Evolutionary conservation across 306 rosid species (phyloP).

Genomic region (Psophocarpus tetragonolobus): DNA sequence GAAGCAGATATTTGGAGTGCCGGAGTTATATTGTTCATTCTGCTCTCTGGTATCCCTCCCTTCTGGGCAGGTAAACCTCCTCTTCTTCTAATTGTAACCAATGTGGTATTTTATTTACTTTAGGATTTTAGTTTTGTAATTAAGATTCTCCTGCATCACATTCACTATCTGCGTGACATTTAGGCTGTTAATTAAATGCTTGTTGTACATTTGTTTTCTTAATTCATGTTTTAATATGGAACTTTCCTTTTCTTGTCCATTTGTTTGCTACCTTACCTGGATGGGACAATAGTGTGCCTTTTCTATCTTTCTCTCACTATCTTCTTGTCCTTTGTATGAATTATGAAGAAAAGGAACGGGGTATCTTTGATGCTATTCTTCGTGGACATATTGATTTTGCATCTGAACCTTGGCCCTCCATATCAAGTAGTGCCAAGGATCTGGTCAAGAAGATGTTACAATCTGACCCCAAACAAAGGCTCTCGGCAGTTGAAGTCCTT

Average conservation of each 20-base stretch:
- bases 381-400: background rate
- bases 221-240: background rate
- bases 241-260: background rate
- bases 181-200: background rate
- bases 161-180: background rate
- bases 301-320: background rate
- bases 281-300: background rate
- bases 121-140: background rate
- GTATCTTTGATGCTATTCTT: constrained; percentile 4
- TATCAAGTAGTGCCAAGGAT: background rate
- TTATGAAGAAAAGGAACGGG: background rate
- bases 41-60: background rate
- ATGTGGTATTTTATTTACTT: background rate
- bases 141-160: background rate
- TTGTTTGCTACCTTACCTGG: background rate
- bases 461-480: background rate
- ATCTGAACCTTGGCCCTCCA: background rate
- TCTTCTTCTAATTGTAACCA: background rate
- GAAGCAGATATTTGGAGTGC: constrained; percentile 10
- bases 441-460: background rate
- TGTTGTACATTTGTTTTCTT: background rate
- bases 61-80: background rate
- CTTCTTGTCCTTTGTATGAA: background rate
- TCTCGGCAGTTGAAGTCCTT: constrained; percentile 1
- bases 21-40: background rate